phyloP scores from a whole-genome alignment of 768 basidiomycete species.

The Cyclocybe aegerita region DNA sequence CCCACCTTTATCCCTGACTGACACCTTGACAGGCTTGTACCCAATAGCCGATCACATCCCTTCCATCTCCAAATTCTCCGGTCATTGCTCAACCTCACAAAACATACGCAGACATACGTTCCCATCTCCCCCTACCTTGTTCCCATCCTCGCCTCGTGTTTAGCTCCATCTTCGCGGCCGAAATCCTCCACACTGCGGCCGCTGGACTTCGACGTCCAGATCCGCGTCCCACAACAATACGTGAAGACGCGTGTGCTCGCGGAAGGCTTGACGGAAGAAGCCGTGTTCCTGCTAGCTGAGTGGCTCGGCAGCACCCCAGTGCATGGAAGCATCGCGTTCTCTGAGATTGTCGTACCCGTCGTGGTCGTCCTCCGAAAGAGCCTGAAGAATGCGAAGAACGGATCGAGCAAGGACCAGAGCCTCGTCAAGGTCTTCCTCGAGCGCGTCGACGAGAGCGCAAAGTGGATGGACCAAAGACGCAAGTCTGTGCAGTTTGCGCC shows the following conservation, averaged over 20 bases:
- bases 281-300: conserved; percentile 74
- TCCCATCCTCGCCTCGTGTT: conserved; percentile 77
- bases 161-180: conserved; percentile 65
- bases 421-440: conserved; percentile 79
- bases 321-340: conserved; percentile 89
- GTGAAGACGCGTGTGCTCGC: conserved; percentile 82
- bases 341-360: conserved; percentile 85
- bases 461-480: conserved; percentile 75
- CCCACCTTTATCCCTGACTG: conserved; percentile 9
- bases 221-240: conserved; percentile 88
- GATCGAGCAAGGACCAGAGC: conserved; percentile 53
- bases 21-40: conserved; percentile 65
- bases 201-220: conserved; percentile 83
- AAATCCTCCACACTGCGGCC: conserved; percentile 87
- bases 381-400: conserved; percentile 57
- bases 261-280: conserved; percentile 83
- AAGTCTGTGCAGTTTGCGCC: conserved; percentile 76
- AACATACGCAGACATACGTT: conserved; percentile 82
- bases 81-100: conserved; percentile 82
- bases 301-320: conserved; percentile 73
- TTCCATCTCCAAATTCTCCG: conserved; percentile 92
- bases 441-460: conserved; percentile 79
- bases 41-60: conserved; percentile 89
- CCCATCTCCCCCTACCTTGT: conserved; percentile 87
- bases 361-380: conserved; percentile 68